Percentiles rank a stretch among this genome's conserved stretches.
Evolutionary conservation across 2,329 filamentous ascomycete genomes (phyloP).

Genomic region (Aspergillus sp.): DNA sequence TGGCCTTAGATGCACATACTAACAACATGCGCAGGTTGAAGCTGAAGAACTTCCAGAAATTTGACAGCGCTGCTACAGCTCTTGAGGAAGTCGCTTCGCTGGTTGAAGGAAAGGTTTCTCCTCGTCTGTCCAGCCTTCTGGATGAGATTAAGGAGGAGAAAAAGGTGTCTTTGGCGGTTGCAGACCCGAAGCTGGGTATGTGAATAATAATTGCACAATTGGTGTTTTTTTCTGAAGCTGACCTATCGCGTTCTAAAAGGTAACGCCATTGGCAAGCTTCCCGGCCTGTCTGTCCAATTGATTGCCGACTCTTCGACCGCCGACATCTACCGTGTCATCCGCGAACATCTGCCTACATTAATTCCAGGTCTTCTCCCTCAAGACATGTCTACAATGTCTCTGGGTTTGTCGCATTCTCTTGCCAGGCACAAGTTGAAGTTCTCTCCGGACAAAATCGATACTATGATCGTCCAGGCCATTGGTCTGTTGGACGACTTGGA

Average conservation of each 20-base stretch:
- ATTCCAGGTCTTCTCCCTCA: conserved; percentile 79
- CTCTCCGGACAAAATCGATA: conserved; percentile 95
- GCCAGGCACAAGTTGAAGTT: conserved; percentile 98
- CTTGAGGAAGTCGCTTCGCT: conserved; percentile 83
- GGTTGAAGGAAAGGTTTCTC: conserved; percentile 89
- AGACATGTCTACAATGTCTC: conserved; percentile 86
- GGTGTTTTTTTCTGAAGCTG: background rate
- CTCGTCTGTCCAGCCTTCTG: conserved; percentile 72
- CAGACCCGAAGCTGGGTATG: conserved; percentile 75
- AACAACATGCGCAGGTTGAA: conserved; percentile 57
- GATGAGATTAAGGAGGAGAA: conserved; percentile 93
- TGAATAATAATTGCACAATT: conserved; percentile 1
- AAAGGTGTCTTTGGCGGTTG: conserved; percentile 89
- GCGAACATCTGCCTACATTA: conserved; percentile 78
- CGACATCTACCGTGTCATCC: conserved; percentile 90
- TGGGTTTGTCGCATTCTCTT: conserved; percentile 94
- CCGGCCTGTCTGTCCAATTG: conserved; percentile 74
- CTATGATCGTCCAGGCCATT: conserved; percentile 98
- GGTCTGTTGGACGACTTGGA: conserved; percentile 89
- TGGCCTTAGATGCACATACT: conserved; percentile 13
- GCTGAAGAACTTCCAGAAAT: conserved; percentile 95
- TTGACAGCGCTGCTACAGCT: conserved; percentile 83
- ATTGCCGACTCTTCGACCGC: conserved; percentile 73
- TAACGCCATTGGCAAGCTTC: conserved; percentile 84
- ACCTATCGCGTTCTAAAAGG: conserved; percentile 34